Evolutionary conservation across 176 grass and related monocot genomes (phyloP), one percentile per base, ranked within the genome.

Genomic region (Poa annua): DNA sequence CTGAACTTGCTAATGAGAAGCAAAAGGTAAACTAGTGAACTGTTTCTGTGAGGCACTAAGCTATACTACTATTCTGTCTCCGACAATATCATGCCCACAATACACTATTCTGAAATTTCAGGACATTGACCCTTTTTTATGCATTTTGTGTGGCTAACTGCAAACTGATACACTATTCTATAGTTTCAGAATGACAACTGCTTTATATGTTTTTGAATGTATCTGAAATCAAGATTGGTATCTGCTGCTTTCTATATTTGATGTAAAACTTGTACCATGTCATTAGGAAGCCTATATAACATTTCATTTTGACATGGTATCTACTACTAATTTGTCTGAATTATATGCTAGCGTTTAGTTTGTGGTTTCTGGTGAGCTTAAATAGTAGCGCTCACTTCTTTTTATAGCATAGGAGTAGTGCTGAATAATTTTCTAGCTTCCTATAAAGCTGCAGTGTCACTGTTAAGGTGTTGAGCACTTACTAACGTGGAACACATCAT

Each of bases 1-100:
- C 69, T 73, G 88, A 89, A 75, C 91, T 94, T 39, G 69, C 76
- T 82, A 73, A 89, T 82, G 79, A 97, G 81, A 94, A 84, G 76
- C 90, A 92, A 72, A 95, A 95, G 90, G 90, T 92, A 95, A 76
- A 24, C 69, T 77, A 80, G 39, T 71, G 7, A 85, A 50, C 16
- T 87, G 42, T 47, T 16, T 38, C 61, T 50, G 49, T 59, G 62
- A 69, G 64, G 19, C 17, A 62, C 42, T 77, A 71, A 69, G 63
- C 63, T 81, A 77, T 33, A 52, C 21, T 24, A 35, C n/a, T 82
- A 11, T 77, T 35, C 61, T 5, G 15, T 47, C 26, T 66, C 11
- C 67, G 75, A 20, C 51, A 63, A 22, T 78, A 52, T 69, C 53
- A 75, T 85, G 69, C 70, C 51, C 75, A 74, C 4, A 36, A 42